Evolutionary conservation across 2,329 filamentous ascomycete species (phyloP), one percentile per base, ranked within the genome.

Genomic region (Claviceps sp.): DNA sequence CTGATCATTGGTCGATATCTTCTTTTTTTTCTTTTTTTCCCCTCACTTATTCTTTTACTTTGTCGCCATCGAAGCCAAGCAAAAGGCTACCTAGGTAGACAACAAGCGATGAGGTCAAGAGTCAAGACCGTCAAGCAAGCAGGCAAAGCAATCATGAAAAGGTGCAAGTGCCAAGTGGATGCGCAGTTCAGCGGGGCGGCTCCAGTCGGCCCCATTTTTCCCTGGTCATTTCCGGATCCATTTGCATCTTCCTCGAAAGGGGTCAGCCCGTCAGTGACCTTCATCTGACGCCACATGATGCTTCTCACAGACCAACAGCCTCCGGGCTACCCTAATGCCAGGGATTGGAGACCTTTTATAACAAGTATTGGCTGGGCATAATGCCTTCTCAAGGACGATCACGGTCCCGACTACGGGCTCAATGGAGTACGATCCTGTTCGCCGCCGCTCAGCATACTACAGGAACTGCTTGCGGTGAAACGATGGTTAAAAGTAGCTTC

Each of bases 141-240:
- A 34, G 30, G 30, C 10, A 11, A 22, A 11, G 19, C 17, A 24
- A 13, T 16, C 42, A 45, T 19, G 43, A 14, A 45, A 42, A 51
- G 44, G 38, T 50, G 26, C 26, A 30, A 30, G 26, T 30, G 26
- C 8, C 26, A 30, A 30, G 26, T 30, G 26, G 26, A 30, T 30
- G 26, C 26, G 45, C 42, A 45, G 26, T 47, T 24, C 26, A 45
- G 52, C 34, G 45, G 49, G 52, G 52, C 48, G 24, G 48, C 45
- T 52, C 37, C 22, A 24, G 10, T 34, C 30, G 30, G 30, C 10
- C 30, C 30, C 30, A 11, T 34, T 34, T 34, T 34, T 34, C 10
- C 30, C 26, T 30, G 26, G 26, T 3, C 26, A 30, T 30, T 10
- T 30, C 26, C 40, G 41, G 19, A 4, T 30, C 14, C 19, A 30